Percentiles rank a stretch among this genome's conserved stretches.
Conservation (phyloP, 129 eudicot genomes). For the Helianthus annuus region HanXRQr2.0-SUNRISE NC_035443.2:49930813-49931312, state of each 20-base stretch:
- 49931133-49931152: background rate
- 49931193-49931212: no score
- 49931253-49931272: background rate
- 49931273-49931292: no score
- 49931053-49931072: background rate
- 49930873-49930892: constrained; percentile 10
- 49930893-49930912: background rate
- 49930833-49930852: constrained; percentile 94
- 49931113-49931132: background rate
- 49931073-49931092: background rate
- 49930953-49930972: background rate
- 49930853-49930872: constrained; percentile 69
- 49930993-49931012: background rate
- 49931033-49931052: background rate
- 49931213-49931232: background rate
- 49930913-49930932: constrained; percentile 19
- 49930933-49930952: constrained; percentile 14
- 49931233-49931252: constrained; percentile 9
- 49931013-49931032: background rate
- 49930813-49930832: constrained; percentile 99
- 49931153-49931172: background rate
- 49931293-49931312: background rate
- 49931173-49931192: no score
- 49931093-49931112: background rate
- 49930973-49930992: background rate